Evolutionary conservation across 2,329 filamentous ascomycete genomes (phyloP), one percentile per base, ranked within the genome.

Genomic region (Aschersonia sp.): DNA sequence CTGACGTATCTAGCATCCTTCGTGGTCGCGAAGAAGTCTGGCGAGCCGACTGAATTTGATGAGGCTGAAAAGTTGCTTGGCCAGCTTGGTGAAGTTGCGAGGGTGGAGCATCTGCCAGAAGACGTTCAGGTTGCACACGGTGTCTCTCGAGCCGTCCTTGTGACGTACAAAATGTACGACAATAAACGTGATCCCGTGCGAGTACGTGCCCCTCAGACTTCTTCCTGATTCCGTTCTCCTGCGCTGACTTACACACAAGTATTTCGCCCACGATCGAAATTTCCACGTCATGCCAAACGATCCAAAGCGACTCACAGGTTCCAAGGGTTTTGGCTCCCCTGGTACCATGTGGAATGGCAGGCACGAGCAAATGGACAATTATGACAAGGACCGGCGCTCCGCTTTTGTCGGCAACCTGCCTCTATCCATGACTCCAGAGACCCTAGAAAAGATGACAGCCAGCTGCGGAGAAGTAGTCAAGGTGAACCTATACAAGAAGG

Each of bases 151-250:
- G 60, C 66, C 2, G 63, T 76, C 2, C 52, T 76, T 5, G 67
- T 77, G 32, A 65, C 70, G 30, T 80, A 72, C 51, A 60, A 64
- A 41, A 65, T 65, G 52, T 80, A 75, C 45, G 72, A 79, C 50
- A 62, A 69, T 4, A 63, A 60, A 30, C 68, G 76, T 29, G 68
- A 76, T 49, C 67, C 76, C 5, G 61, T 69, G 32, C 55, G 61
- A 30, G 74, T 76, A 61, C 63, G 71, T 60, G 4, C 31, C 12
- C 40, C 40, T 33, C 30, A 10, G 41, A 22, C 14, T 32, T 30
- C 41, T 10, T 45, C 10, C 5, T 39, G 7, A 44, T 10, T 22
- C 14, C 14, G 29, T 6, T 22, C 22, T 22, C 22, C 4, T 22
- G 22, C 22, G 22, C 22, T 22, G 22, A 22, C 22, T 22, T 22